Evolutionary conservation across 169 alveolate genomes (phyloP).

Genomic region (Plasmodium malariae): DNA sequence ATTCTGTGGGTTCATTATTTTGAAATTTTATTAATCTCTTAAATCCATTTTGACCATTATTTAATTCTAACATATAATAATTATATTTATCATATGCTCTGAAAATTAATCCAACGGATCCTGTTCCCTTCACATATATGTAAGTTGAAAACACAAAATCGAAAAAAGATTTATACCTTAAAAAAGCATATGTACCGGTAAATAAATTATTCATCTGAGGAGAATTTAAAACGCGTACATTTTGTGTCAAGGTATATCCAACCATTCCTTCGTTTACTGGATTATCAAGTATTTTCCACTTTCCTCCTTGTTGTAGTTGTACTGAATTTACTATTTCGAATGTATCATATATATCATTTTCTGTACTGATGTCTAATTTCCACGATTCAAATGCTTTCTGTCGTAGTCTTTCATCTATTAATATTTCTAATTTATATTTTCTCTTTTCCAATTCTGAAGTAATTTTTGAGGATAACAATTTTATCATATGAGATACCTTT

Average conservation of each 20-base stretch:
- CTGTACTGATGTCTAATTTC: slow-evolving; percentile 13
- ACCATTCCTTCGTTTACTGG: slow-evolving; percentile 67
- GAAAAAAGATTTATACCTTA: slow-evolving; percentile 82
- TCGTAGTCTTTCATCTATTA: slow-evolving; percentile 58
- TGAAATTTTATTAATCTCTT: slow-evolving; percentile 88
- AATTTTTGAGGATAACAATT: slow-evolving; percentile 56
- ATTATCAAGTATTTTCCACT: slow-evolving; percentile 72
- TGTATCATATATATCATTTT: slow-evolving; percentile 25
- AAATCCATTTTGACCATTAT: slow-evolving; percentile 84
- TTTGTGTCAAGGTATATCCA: slow-evolving; percentile 53
- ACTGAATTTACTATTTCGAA: slow-evolving; percentile 47
- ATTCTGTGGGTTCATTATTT: slow-evolving; percentile 88
- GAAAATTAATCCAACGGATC: slow-evolving; percentile 86
- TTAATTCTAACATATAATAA: slow-evolving; percentile 85
- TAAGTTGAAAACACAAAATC: slow-evolving; percentile 82
- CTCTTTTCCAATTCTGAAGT: slow-evolving; percentile 64
- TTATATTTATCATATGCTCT: slow-evolving; percentile 84
- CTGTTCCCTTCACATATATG: slow-evolving; percentile 82
- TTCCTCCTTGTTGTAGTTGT: slow-evolving; percentile 76
- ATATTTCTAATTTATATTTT: slow-evolving; percentile 60
- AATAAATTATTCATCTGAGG: slow-evolving; percentile 42
- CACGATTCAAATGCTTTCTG: slow-evolving; percentile 71
- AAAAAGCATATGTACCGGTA: slow-evolving; percentile 81
- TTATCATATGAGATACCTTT: slow-evolving; percentile 55
- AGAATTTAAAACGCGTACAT: slow-evolving; percentile 75